phyloP scores from a whole-genome alignment of 75 land plant species.

The Cryptomeria japonica region DNA sequence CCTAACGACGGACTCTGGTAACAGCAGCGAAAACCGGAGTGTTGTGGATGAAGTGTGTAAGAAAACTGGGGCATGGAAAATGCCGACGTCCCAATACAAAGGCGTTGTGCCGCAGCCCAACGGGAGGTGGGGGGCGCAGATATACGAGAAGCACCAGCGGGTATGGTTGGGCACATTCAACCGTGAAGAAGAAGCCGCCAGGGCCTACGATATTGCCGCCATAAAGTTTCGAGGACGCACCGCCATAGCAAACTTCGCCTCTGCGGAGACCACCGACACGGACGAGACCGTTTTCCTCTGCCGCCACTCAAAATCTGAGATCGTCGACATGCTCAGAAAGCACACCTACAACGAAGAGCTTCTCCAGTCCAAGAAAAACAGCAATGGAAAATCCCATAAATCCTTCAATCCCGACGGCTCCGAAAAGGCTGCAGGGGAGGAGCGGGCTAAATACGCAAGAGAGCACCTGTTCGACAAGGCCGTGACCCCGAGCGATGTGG shows the following conservation, averaged over 20 bases:
- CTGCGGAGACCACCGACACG: conserved; percentile 7
- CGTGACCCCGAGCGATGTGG: conserved; percentile 32
- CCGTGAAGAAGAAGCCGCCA: conserved; percentile 59
- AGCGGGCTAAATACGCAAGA: too few relatives aligned
- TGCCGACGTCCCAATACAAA: conserved; percentile 57
- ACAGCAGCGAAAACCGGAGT: not conserved
- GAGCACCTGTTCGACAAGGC: conserved; percentile 26
- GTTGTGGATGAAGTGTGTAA: not conserved
- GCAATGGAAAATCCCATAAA: not conserved
- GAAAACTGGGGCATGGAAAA: conserved; percentile 2
- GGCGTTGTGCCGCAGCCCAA: conserved; percentile 68
- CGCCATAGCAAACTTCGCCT: conserved; percentile 64
- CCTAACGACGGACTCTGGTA: not conserved
- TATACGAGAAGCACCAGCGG: conserved; percentile 32
- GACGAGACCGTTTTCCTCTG: conserved; percentile 39
- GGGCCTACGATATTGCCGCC: conserved; percentile 65
- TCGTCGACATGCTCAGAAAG: conserved; percentile 71
- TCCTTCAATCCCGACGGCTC: too few relatives aligned
- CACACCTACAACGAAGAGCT: conserved; percentile 77
- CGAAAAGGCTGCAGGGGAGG: too few relatives aligned
- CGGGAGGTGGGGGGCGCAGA: too few relatives aligned
- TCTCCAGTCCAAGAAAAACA: conserved; percentile 21
- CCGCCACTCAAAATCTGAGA: conserved; percentile 42
- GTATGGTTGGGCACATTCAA: conserved; percentile 74
- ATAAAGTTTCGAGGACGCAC: conserved; percentile 59